Evolutionary conservation across 148 eudicot genomes (phyloP).

Genomic region (Vaccinium macrocarpon): DNA sequence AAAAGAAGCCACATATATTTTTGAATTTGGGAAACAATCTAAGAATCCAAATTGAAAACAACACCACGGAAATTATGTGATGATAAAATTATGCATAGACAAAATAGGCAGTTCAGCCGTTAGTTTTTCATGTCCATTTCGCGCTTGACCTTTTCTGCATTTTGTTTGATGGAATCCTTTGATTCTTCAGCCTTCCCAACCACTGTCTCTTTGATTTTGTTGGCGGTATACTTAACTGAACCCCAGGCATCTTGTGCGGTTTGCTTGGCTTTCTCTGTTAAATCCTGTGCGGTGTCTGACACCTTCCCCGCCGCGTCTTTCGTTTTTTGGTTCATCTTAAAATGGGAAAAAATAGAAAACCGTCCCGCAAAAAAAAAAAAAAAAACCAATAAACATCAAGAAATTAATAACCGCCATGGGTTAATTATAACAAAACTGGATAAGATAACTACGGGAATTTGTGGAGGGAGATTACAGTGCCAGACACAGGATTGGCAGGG

Average conservation of each 20-base stretch:
- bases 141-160: conserved; percentile 36
- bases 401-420: too few species aligned
- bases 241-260: conserved; percentile 79
- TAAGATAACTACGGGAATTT: neutral
- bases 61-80: neutral
- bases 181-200: conserved; percentile 54
- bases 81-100: neutral
- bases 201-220: conserved; percentile 55
- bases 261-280: conserved; percentile 66
- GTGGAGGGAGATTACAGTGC: neutral
- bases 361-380: neutral
- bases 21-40: too few species aligned
- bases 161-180: conserved; percentile 40
- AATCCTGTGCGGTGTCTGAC: conserved; percentile 36
- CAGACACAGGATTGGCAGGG: too few species aligned
- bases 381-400: neutral
- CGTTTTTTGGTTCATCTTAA: conserved; percentile 36
- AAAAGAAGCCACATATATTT: too few species aligned
- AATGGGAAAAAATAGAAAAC: neutral
- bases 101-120: too few species aligned
- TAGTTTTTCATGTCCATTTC: conserved; percentile 62
- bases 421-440: too few species aligned
- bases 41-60: too few species aligned
- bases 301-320: conserved; percentile 26
- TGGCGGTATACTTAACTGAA: conserved; percentile 58